Percentiles rank a stretch among this genome's conserved stretches.
These are phyloP conservation scores for Metschnikowia similis DNA, from an alignment of 805 yeast species.

Conservation along the genomic window DNA sequence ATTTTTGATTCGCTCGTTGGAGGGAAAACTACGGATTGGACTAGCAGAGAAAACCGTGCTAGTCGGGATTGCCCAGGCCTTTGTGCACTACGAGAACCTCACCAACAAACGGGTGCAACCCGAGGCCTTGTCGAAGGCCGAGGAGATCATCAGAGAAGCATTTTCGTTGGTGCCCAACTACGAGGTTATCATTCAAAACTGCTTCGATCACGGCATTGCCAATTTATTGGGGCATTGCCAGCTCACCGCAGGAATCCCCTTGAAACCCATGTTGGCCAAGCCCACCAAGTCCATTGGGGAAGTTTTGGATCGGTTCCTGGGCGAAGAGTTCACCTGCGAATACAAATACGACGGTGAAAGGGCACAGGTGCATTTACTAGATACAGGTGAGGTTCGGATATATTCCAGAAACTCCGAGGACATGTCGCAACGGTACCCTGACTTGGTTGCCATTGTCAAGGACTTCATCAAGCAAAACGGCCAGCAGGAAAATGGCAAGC, in stretches of 20 bases:
- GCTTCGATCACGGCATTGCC: conserved; percentile 63
- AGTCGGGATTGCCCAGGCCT: conserved; percentile 78
- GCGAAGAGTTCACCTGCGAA: conserved; percentile 86
- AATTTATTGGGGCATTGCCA: conserved; percentile 64
- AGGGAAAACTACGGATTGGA: conserved; percentile 90
- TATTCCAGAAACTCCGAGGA: conserved; percentile 95
- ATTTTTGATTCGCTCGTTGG: conserved; percentile 81
- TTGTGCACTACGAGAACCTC: conserved; percentile 53
- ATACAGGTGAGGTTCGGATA: conserved; percentile 63
- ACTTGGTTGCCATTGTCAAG: conserved; percentile 64
- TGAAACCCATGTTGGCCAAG: conserved; percentile 97
- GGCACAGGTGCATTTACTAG: conserved; percentile 82
- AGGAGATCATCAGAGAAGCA: conserved; percentile 76
- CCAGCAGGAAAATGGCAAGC: conserved; percentile 3
- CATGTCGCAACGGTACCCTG: conserved; percentile 95
- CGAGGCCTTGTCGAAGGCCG: conserved; percentile 58
- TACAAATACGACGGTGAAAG: conserved; percentile 98
- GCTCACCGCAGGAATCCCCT: conserved; percentile 86
- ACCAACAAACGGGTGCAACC: conserved; percentile 24
- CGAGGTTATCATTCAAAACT: conserved; percentile 65
- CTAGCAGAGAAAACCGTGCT: conserved; percentile 91
- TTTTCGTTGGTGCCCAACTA: conserved; percentile 90
- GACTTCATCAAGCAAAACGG: conserved; percentile 45
- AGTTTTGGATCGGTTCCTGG: conserved; percentile 82
- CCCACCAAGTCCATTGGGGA: conserved; percentile 95